phyloP scores from a whole-genome alignment of 108 stramenopile species.

The Chaetoceros muelleri region DNA sequence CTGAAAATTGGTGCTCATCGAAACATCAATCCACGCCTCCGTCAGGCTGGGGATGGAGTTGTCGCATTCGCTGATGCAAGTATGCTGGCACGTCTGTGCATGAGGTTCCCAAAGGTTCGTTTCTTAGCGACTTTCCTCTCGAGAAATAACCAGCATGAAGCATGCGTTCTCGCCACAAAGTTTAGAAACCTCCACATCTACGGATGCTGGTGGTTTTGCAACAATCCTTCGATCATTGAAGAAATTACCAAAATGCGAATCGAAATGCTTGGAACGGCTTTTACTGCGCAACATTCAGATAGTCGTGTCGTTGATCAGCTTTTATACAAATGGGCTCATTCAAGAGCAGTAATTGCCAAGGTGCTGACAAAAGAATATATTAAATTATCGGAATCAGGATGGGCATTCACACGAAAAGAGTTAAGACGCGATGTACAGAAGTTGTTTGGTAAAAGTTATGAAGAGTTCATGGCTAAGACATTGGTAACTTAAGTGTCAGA shows the following conservation, averaged over 20 bases:
- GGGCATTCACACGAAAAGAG: slow-evolving; percentile 33
- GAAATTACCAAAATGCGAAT: slow-evolving; percentile 82
- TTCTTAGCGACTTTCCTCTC: slow-evolving; percentile 86
- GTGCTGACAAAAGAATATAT: slow-evolving; percentile 55
- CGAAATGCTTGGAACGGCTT: slow-evolving; percentile 82
- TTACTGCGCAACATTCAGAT: slow-evolving; percentile 86
- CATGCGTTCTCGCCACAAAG: slow-evolving; percentile 74
- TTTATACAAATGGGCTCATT: slow-evolving; percentile 91
- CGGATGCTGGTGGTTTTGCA: slow-evolving; percentile 87
- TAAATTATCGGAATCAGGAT: slow-evolving; percentile 43
- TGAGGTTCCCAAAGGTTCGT: slow-evolving; percentile 61
- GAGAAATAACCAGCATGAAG: slow-evolving; percentile 80
- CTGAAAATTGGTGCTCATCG: slow-evolving; percentile 85
- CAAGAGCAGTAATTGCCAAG: slow-evolving; percentile 59
- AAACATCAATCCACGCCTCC: slow-evolving; percentile 53
- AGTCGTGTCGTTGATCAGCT: slow-evolving; percentile 84
- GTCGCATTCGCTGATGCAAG: slow-evolving; percentile 70
- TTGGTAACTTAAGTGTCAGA: no score
- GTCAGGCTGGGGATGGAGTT: slow-evolving; percentile 69
- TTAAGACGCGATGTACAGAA: slow-evolving; percentile 56
- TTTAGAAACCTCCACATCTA: slow-evolving; percentile 88
- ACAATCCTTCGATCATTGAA: slow-evolving; percentile 78
- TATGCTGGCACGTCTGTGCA: slow-evolving; percentile 46
- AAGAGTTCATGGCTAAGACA: slow-evolving; percentile 82
- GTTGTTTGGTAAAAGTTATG: slow-evolving; percentile 74